A percentile compares a stretch with the other conserved stretches of the same genome.
phyloP scores from a whole-genome alignment of 129 eudicot genomes.

The Smallanthus sonchifolius region DNA sequence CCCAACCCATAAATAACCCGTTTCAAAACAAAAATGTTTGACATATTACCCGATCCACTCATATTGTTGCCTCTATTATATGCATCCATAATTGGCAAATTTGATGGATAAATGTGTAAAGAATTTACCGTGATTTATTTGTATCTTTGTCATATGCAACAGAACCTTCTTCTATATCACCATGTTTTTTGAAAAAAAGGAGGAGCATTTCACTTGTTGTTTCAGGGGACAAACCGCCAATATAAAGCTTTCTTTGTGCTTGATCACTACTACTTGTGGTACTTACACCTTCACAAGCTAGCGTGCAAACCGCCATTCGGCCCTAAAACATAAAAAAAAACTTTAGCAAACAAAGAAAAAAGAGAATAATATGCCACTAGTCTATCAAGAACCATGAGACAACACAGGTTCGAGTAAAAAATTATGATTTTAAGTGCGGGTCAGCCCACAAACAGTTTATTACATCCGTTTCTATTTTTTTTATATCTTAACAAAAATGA shows the following conservation, averaged over 20 bases:
- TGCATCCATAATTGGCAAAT: background rate
- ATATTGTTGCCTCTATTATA: background rate
- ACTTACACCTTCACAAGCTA: slow-evolving; percentile 66
- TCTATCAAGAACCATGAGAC: background rate
- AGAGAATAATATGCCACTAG: background rate
- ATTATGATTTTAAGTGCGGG: background rate
- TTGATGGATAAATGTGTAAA: background rate
- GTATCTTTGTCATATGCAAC: slow-evolving; percentile 78
- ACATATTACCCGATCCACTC: background rate
- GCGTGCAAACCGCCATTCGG: slow-evolving; percentile 67
- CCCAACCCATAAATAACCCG: background rate
- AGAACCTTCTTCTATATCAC: slow-evolving; percentile 76
- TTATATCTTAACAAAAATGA: background rate
- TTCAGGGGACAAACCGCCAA: slow-evolving; percentile 70
- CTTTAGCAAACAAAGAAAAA: background rate
- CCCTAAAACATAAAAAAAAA: slow-evolving; percentile 38
- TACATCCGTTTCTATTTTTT: background rate
- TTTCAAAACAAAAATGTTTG: background rate
- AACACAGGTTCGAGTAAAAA: background rate
- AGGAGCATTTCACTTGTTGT: slow-evolving; percentile 63
- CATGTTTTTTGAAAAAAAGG: slow-evolving; percentile 46
- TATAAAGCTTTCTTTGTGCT: slow-evolving; percentile 68
- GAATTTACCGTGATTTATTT: slow-evolving; percentile 54
- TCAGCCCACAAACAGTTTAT: background rate
- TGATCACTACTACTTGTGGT: slow-evolving; percentile 44